phyloP scores from a whole-genome alignment of 208 protist genomes.

The Leishmania aethiopica region DNA sequence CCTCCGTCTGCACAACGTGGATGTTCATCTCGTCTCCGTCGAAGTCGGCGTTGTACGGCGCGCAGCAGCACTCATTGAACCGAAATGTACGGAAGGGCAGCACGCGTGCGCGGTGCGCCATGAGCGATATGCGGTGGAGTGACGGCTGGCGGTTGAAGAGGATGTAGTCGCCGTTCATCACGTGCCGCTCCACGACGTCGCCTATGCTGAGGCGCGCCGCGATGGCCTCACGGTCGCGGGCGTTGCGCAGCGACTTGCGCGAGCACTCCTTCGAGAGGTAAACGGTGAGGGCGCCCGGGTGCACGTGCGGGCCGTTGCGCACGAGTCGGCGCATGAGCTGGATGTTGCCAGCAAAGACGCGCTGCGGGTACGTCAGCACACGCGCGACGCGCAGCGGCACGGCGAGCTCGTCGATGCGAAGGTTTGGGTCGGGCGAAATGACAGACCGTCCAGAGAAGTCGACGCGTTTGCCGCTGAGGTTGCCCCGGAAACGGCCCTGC shows the following conservation, averaged over 20 bases:
- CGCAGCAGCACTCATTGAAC: constrained; percentile 99
- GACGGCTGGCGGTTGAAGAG: constrained; percentile 99
- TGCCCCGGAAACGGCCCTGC: constrained; percentile 98
- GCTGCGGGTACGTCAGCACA: constrained; percentile 98
- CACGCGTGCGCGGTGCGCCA: constrained; percentile 96
- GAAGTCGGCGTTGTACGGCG: constrained; percentile 99
- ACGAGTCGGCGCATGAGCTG: constrained; percentile 92
- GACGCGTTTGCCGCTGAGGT: constrained; percentile 99
- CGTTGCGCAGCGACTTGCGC: constrained; percentile 77
- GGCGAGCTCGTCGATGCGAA: constrained; percentile 97
- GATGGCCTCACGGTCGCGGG: constrained; percentile 69
- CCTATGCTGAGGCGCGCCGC: constrained; percentile 91
- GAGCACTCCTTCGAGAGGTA: constrained; percentile 78
- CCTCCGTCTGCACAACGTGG: constrained; percentile 99
- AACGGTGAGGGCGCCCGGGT: constrained; percentile 97
- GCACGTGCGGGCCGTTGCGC: constrained; percentile 95
- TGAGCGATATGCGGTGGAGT: constrained; percentile 99
- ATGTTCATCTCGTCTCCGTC: constrained; percentile 99
- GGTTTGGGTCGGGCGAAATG: constrained; percentile 99
- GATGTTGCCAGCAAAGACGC: constrained; percentile 96
- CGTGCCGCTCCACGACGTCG: constrained; percentile 99
- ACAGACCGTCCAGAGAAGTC: constrained; percentile 99
- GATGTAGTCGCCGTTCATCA: constrained; percentile 98
- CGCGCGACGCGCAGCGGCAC: constrained; percentile 97
- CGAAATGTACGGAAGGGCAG: constrained; percentile 98